These are phyloP conservation scores for Melastoma candidum DNA, from an alignment of 441 rosid species.

Conservation along the genomic window DNA sequence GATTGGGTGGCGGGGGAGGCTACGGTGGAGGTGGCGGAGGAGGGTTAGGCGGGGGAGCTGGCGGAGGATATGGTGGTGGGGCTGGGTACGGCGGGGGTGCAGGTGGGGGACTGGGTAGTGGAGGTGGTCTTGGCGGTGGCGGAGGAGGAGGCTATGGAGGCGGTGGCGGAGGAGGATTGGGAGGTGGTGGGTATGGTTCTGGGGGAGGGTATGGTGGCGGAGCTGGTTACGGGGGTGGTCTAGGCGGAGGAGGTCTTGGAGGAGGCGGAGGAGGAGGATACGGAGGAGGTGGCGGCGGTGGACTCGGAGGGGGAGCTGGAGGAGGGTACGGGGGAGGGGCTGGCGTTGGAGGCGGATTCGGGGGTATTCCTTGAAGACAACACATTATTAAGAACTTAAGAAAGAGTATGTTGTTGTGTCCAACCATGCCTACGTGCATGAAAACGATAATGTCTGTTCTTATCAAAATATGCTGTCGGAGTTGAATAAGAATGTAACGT, in stretches of 20 bases:
- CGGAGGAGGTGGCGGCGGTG: constrained; percentile 6
- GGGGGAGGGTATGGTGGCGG: constrained; percentile 7
- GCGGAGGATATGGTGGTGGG: neutral
- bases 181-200: neutral
- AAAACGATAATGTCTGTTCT: no score
- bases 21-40: constrained; percentile 3
- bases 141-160: neutral
- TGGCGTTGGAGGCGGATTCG: constrained; percentile 6
- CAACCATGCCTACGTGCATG: no score
- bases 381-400: no score
- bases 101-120: constrained; percentile 7
- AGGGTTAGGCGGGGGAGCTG: constrained; percentile 4
- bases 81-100: constrained; percentile 6
- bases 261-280: constrained; percentile 3
- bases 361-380: constrained; percentile 9
- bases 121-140: neutral
- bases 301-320: constrained; percentile 5
- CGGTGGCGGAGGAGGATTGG: constrained; percentile 3
- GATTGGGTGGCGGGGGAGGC: constrained; percentile 2
- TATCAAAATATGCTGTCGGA: no score
- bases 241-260: constrained; percentile 5
- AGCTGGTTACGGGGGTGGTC: neutral
- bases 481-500: no score
- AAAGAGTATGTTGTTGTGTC: no score
- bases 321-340: constrained; percentile 7